Percentiles rank a stretch among this genome's conserved stretches.
Conservation (phyloP, 768 basidiomycete genomes). For the Mycena leptocephala region DNA sequence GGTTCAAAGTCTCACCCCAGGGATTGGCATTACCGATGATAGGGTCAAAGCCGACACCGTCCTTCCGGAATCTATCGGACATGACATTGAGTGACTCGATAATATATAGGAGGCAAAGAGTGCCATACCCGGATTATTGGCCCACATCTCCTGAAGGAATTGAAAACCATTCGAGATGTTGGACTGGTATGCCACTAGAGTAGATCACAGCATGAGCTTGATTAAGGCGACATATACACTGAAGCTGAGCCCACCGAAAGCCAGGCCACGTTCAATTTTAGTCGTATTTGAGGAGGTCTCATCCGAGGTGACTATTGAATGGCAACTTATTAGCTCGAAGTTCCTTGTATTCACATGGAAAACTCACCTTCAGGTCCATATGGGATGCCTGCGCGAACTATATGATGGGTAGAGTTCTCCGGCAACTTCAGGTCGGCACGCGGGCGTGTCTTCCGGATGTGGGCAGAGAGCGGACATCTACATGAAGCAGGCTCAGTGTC, state of each 20-base stretch:
- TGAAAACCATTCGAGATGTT: conserved; percentile 27
- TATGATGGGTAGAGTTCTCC: conserved; percentile 35
- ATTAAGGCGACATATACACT: background rate
- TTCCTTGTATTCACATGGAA: background rate
- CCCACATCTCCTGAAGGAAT: conserved; percentile 33
- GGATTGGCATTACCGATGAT: background rate
- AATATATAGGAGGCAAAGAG: background rate
- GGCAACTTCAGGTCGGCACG: conserved; percentile 35
- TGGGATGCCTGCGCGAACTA: conserved; percentile 52
- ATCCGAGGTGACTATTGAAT: conserved; percentile 10
- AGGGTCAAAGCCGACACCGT: background rate
- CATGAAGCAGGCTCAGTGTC: conserved; percentile 5
- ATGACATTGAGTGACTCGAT: background rate
- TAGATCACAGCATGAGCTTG: background rate
- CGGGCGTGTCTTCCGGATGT: too few species aligned
- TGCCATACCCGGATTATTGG: conserved; percentile 18
- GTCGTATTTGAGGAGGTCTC: too few species aligned
- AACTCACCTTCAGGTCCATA: conserved; percentile 45
- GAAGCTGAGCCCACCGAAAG: too few species aligned
- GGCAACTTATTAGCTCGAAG: background rate
- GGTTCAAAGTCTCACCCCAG: background rate
- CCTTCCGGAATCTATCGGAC: background rate
- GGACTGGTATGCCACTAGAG: conserved; percentile 32
- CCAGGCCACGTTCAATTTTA: too few species aligned
- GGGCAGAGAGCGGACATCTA: too few species aligned